These are phyloP conservation scores for Penicillium robsamsonii DNA, from an alignment of 495 filamentous ascomycete genomes.

Conservation along the genomic window DNA sequence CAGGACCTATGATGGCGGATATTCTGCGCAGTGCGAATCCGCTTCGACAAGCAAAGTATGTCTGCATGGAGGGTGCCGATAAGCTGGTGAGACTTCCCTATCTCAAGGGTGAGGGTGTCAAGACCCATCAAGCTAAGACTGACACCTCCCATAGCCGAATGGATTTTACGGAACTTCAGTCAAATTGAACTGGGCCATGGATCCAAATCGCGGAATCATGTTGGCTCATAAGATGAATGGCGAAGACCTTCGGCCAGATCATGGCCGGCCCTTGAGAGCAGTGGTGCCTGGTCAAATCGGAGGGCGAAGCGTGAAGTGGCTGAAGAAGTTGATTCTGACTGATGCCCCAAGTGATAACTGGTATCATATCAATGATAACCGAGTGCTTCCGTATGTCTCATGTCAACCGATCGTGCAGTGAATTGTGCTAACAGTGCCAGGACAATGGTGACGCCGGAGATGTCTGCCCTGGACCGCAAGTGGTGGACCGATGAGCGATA, in stretches of 20 bases:
- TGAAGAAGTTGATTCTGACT: slow-evolving; percentile 80
- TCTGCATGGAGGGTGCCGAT: slow-evolving; percentile 94
- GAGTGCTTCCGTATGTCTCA: slow-evolving; percentile 68
- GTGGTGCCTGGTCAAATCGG: slow-evolving; percentile 94
- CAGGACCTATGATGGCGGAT: slow-evolving; percentile 75
- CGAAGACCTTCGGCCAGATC: slow-evolving; percentile 77
- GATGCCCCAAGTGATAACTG: slow-evolving; percentile 83
- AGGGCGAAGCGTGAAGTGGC: slow-evolving; percentile 92
- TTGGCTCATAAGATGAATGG: slow-evolving; percentile 93
- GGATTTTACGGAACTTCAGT: slow-evolving; percentile 88
- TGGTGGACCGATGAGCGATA: slow-evolving; percentile 93
- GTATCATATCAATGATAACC: slow-evolving; percentile 96
- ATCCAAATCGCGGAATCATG: slow-evolving; percentile 83
- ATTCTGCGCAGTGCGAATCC: slow-evolving; percentile 69
- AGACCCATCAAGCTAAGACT: background rate
- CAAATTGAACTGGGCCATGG: slow-evolving; percentile 86
- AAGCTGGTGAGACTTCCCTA: slow-evolving; percentile 53
- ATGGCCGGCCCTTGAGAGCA: slow-evolving; percentile 79
- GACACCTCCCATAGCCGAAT: slow-evolving; percentile 59
- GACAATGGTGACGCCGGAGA: slow-evolving; percentile 83
- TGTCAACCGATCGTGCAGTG: background rate
- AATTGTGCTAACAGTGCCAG: slow-evolving; percentile 21
- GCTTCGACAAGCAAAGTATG: slow-evolving; percentile 69
- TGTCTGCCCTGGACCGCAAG: slow-evolving; percentile 67
- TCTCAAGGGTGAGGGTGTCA: background rate